A percentile compares a stretch with the other conserved stretches of the same genome.
These are phyloP conservation scores for Nothophaeocryptopus gaeumannii DNA, from an alignment of 2,329 filamentous ascomycete genomes.

Conservation along the genomic window DNA sequence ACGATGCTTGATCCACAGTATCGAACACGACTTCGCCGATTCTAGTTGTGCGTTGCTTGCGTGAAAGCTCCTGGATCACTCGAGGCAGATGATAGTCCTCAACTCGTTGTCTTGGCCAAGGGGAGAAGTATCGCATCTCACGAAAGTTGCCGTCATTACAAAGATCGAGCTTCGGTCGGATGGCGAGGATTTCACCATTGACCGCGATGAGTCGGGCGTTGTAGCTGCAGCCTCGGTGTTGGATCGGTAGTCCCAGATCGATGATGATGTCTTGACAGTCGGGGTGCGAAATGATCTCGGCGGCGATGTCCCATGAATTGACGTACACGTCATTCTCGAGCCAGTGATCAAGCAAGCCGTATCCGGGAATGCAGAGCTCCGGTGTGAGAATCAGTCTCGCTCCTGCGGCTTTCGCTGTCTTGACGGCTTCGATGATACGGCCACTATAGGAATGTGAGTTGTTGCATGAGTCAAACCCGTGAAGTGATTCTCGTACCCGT, in stretches of 20 bases:
- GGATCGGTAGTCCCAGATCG: slow-evolving; percentile 52
- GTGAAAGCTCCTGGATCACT: slow-evolving; percentile 55
- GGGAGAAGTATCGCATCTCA: slow-evolving; percentile 56
- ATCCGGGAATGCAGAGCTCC: slow-evolving; percentile 57
- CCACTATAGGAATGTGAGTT: slow-evolving; percentile 27
- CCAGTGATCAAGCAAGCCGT: slow-evolving; percentile 66
- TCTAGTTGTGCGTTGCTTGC: slow-evolving; percentile 54
- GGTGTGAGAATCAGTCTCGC: slow-evolving; percentile 56
- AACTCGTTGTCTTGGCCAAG: slow-evolving; percentile 59
- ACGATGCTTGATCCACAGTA: slow-evolving; percentile 57
- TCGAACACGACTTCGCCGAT: slow-evolving; percentile 67
- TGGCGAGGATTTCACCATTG: slow-evolving; percentile 66
- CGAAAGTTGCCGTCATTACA: slow-evolving; percentile 65
- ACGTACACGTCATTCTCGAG: slow-evolving; percentile 42
- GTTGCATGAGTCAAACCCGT: not conserved
- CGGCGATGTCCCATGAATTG: slow-evolving; percentile 59
- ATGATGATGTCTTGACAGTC: slow-evolving; percentile 64
- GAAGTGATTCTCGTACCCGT: slow-evolving; percentile 37
- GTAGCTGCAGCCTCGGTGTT: slow-evolving; percentile 61
- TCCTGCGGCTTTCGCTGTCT: slow-evolving; percentile 57
- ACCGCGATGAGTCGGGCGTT: slow-evolving; percentile 65
- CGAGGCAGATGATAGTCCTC: slow-evolving; percentile 65
- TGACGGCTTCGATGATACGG: slow-evolving; percentile 63
- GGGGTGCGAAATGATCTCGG: slow-evolving; percentile 58
- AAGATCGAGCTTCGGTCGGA: slow-evolving; percentile 69